Evolutionary conservation across 495 filamentous ascomycete species (phyloP), one percentile per base, ranked within the genome.

Genomic region (Recurvomyces mirabilis): DNA sequence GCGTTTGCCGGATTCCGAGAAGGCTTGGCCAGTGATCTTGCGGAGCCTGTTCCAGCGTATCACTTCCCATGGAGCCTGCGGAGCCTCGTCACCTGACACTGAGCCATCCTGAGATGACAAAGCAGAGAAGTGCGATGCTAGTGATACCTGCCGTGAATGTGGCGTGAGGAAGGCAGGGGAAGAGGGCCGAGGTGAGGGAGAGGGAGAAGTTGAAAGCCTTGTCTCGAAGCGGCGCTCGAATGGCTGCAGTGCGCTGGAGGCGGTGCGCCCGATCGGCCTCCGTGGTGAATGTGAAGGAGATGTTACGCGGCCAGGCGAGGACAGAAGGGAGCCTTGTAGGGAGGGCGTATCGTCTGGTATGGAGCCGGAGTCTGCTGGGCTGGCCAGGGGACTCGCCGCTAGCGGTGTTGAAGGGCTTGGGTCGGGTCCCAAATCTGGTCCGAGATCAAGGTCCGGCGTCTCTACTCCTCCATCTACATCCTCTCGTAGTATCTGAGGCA

Each of bases 151-250:
- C 34, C 91, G 79, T 18, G 85, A 89, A 51, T 89, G 81, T 20
- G 74, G 57, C 32, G 72, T 69, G 14, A 87, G 68, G 50, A 91
- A 82, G 30, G 81, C 86, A 14, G 91, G 91, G 18, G 91, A 94
- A 4, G 73, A 69, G 14, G 82, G 67, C 33, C 87, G 72, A 18
- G 82, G 77, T 22, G 78, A 75, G 26, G 59, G 61, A 10, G 67
- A 53, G 25, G 71, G 71, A 2, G 77, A 72, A 1, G 80, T 75
- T 15, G 79, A 74, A 19, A 89, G 70, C 32, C 87, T 81, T 20
- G 93, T 87, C 56, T 91, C 84, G 63, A 96, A 96, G 18, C 93
- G 77, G 52, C 87, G 75, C 54, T 96, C 91, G 58, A 98, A 98
- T 9, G 91, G 91, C 56, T 87, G 73, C 49, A 94, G 79, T 11